Conservation (phyloP, 176 grass and related monocot species). For the Metroxylon sagu region DNA sequence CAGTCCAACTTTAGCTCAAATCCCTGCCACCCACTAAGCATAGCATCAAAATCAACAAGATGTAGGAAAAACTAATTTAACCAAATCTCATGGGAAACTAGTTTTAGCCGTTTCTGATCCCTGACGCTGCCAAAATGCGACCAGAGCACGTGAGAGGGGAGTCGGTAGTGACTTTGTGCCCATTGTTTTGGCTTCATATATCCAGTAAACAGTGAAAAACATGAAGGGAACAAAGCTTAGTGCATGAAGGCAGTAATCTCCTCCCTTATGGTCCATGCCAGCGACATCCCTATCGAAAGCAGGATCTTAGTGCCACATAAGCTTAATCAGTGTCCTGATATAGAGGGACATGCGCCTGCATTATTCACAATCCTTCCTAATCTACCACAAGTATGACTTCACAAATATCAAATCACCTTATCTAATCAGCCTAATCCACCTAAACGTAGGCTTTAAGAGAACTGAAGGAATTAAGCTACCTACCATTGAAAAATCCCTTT, state of each 20-base stretch:
- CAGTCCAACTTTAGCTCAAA: too few relatives aligned
- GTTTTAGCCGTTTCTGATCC: too few relatives aligned
- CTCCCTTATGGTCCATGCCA: not conserved
- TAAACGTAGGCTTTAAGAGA: not conserved
- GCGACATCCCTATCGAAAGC: not conserved
- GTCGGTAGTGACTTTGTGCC: not conserved
- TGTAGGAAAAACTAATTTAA: too few relatives aligned
- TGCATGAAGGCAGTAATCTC: conserved; percentile 20
- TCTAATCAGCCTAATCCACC: not conserved
- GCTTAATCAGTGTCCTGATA: conserved; percentile 11
- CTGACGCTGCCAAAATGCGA: not conserved
- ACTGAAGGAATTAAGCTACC: too few relatives aligned
- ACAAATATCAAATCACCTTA: conserved; percentile 21
- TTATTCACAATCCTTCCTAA: conserved; percentile 7
- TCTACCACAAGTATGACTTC: conserved; percentile 18
- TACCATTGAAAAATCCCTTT: too few relatives aligned
- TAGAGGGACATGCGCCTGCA: conserved; percentile 1
- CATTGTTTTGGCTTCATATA: too few relatives aligned
- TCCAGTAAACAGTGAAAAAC: too few relatives aligned
- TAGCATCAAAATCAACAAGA: too few relatives aligned
- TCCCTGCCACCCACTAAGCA: too few relatives aligned
- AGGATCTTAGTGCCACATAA: conserved; percentile 17
- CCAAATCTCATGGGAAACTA: too few relatives aligned
- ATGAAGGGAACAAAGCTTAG: conserved; percentile 23
- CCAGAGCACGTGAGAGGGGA: not conserved